phyloP scores from a whole-genome alignment of 2,329 filamentous ascomycete species.

The Xylaria sp. region DNA sequence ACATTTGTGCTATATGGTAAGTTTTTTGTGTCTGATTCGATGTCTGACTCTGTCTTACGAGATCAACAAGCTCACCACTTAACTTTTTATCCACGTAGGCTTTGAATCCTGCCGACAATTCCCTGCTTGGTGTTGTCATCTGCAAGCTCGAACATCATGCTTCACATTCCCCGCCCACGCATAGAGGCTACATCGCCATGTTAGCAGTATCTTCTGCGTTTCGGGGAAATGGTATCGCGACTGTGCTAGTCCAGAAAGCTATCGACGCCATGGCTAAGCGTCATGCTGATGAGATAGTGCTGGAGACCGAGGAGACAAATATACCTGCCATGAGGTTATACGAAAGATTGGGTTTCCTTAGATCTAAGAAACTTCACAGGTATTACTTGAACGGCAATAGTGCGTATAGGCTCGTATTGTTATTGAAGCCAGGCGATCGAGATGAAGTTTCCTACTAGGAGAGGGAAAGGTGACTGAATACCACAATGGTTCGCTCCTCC shows the following conservation, averaged over 20 bases:
- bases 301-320: slow-evolving; percentile 97
- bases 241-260: slow-evolving; percentile 85
- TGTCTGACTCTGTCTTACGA: not conserved
- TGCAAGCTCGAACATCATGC: slow-evolving; percentile 94
- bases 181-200: slow-evolving; percentile 98
- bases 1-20: slow-evolving; percentile 94
- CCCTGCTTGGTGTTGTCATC: slow-evolving; percentile 88
- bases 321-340: slow-evolving; percentile 90
- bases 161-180: slow-evolving; percentile 76
- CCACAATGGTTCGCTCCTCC: not conserved
- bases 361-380: slow-evolving; percentile 91
- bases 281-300: slow-evolving; percentile 90
- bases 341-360: slow-evolving; percentile 88
- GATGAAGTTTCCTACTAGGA: slow-evolving; percentile 35
- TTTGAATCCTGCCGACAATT: slow-evolving; percentile 67
- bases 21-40: slow-evolving; percentile 31
- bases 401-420: slow-evolving; percentile 87
- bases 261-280: slow-evolving; percentile 89
- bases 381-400: slow-evolving; percentile 98
- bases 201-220: slow-evolving; percentile 86
- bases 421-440: slow-evolving; percentile 67
- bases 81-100: slow-evolving; percentile 56
- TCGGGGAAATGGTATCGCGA: slow-evolving; percentile 88
- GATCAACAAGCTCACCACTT: slow-evolving; percentile 32
- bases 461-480: not conserved